Evolutionary conservation across 1,284 basidiomycete species (phyloP), one percentile per base, ranked within the genome.

Genomic region (Dichomitus squalens): DNA sequence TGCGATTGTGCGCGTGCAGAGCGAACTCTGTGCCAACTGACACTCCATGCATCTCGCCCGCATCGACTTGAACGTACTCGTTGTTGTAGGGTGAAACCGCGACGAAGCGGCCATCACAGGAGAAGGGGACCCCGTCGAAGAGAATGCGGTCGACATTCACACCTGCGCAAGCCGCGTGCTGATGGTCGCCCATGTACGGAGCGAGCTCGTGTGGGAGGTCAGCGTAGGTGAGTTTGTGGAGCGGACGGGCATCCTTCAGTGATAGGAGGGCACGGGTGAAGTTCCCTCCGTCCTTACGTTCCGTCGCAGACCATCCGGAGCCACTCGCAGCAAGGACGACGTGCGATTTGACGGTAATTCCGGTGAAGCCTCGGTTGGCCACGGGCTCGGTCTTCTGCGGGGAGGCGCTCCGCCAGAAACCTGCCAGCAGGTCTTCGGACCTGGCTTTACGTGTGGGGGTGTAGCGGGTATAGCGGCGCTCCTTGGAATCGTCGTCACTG

Each of bases 41-140:
- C 21, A 88, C 72, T 0, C 86, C 85, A 57, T 87, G 84, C 4
- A 83, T 78, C 1, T 79, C 77, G 4, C 86, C 87, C 35, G 81
- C 77, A 40, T 80, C 79, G 43, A 88, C 70, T 57, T 78, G 75
- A 35, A 81, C 61, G 40, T 75, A 70, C 11, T 76, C 73, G 16
- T 70, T 72, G 49, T 73, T 73, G 41, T 76, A 72, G 7, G 74
- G 65, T 41, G 74, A 69, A 35, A 80, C 77, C 2, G 78, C 71
- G 49, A 84, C 72, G 60, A 80, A 81, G 40, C 73, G 75, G 27
- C 70, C 68, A 64, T 86, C 81, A 29, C 76, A 69, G 33, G 71
- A 66, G 65, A 86, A 88, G 33, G 85, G 84, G 16, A 81, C 71
- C 12, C 76, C 79, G 49, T 82, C 72, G 65, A 88, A 86, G 21